Evolutionary conservation across 371 early-diverging fungal genomes (phyloP), one percentile per base, ranked within the genome.

Genomic region (Mortierella sp.): DNA sequence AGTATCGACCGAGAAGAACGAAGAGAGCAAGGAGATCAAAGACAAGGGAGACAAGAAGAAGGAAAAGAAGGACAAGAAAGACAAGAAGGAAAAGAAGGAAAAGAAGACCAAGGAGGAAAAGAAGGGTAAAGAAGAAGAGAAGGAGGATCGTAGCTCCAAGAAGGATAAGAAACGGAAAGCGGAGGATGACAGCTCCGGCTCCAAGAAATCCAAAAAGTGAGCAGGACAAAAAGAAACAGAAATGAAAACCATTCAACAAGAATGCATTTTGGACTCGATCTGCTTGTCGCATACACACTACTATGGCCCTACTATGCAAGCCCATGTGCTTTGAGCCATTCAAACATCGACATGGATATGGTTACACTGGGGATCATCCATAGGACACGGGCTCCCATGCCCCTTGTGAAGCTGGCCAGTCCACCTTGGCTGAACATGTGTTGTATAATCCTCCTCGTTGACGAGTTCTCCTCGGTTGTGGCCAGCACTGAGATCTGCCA

Each of bases 281-380:
- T n/a, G n/a, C n/a, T n/a, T n/a, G n/a, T n/a, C n/a, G n/a, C n/a
- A n/a, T n/a, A n/a, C n/a, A n/a, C n/a, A n/a, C n/a, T n/a, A n/a
- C n/a, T n/a, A n/a, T n/a, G n/a, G n/a, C n/a, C 26, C 12, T 9
- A 30, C 34, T 34, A 57, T 24, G 56, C 50, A 26, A 73, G 52
- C 0, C 61, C 64, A 23, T 73, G 27, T 14, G 61, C 61, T 71
- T 93, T 93, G 42, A 94, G 65, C 39, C 84, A 64, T 68, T 95
- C 95, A 74, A 89, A 95, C 19, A 90, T 73, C 0, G 91, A 88
- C 89, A 93, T 90, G 53, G 87, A 86, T 47, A 93, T 86, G 5
- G 91, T 84, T 18, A 87, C 83, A 41, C 82, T 81, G 19, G 95
- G 95, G 14, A 89, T 83, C 38, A 89, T 86, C 90, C 91, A 93